Percentiles rank a stretch among this genome's conserved stretches.
phyloP scores from a whole-genome alignment of 495 filamentous ascomycete genomes.

The Astrothelium macrocarpum region DNA sequence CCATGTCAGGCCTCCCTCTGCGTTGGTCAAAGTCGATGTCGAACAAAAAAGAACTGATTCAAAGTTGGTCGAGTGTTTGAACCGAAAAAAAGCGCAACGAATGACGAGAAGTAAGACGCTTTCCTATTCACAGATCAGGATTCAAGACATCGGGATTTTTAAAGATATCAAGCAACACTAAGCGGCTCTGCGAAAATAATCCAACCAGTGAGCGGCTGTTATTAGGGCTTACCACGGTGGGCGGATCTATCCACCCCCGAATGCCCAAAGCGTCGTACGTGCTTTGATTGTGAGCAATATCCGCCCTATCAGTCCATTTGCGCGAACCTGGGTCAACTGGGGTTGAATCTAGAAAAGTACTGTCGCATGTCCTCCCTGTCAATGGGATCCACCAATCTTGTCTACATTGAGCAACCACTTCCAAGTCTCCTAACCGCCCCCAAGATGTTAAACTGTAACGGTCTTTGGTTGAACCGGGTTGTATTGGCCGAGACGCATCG shows the following conservation, averaged over 20 bases:
- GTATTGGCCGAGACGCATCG: background rate
- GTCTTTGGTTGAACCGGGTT: background rate
- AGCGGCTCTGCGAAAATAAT: background rate
- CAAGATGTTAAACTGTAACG: slow-evolving; percentile 2
- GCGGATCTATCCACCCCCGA: background rate
- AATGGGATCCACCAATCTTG: background rate
- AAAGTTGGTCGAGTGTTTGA: too few species aligned
- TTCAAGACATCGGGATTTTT: background rate
- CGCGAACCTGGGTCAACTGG: background rate
- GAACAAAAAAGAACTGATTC: background rate
- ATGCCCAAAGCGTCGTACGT: background rate
- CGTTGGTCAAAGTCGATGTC: background rate
- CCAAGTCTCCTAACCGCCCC: background rate
- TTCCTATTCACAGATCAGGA: background rate
- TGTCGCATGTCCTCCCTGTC: background rate
- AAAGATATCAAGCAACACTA: background rate
- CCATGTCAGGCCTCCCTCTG: background rate
- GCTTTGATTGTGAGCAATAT: background rate
- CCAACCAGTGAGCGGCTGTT: background rate
- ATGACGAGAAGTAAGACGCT: background rate
- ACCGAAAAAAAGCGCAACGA: background rate
- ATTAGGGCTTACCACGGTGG: background rate
- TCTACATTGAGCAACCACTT: background rate
- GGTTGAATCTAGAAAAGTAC: background rate
- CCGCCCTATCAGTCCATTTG: background rate